Conservation (phyloP, 2,329 filamentous ascomycete genomes). For the Parastagonospora avenae region DNA sequence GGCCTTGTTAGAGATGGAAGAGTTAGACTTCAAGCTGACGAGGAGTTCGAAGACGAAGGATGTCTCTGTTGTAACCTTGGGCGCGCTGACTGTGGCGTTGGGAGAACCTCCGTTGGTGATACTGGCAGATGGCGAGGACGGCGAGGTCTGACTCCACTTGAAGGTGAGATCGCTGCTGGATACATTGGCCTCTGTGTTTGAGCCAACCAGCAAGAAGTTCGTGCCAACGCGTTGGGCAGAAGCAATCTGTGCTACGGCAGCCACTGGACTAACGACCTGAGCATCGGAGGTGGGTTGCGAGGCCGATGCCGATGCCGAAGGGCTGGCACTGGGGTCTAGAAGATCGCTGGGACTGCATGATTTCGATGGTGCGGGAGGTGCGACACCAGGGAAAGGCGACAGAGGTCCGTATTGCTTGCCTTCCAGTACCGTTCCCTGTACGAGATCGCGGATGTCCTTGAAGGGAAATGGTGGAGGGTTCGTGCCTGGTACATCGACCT, state of each 20-base stretch:
- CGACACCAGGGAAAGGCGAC: constrained; percentile 43
- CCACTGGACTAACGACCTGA: constrained; percentile 17
- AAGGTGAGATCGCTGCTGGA: constrained; percentile 35
- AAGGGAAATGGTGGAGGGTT: constrained; percentile 33
- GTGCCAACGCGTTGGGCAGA: constrained; percentile 38
- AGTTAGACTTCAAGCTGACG: constrained; percentile 32
- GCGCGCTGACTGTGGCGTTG: constrained; percentile 29
- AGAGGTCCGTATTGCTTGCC: constrained; percentile 46
- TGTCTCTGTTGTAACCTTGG: constrained; percentile 24
- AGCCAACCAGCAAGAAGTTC: constrained; percentile 32
- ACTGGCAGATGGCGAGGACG: constrained; percentile 17
- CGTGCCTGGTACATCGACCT: constrained; percentile 48
- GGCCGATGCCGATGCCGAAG: constrained; percentile 4
- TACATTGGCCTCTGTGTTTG: constrained; percentile 28
- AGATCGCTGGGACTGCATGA: constrained; percentile 28
- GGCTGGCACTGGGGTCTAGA: constrained; percentile 15
- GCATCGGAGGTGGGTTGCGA: constrained; percentile 2
- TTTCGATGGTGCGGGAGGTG: constrained; percentile 32
- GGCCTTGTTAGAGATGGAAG: constrained; percentile 27
- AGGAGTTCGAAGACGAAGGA: constrained; percentile 36
- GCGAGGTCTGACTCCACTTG: constrained; percentile 34
- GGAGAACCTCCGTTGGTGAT: constrained; percentile 27
- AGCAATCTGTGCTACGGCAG: constrained; percentile 24
- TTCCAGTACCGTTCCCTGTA: constrained; percentile 37
- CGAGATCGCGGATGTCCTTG: constrained; percentile 44